Evolutionary conservation across 2,329 filamentous ascomycete species (phyloP), one percentile per base, ranked within the genome.

Genomic region (Cryphonectria nitschkei): DNA sequence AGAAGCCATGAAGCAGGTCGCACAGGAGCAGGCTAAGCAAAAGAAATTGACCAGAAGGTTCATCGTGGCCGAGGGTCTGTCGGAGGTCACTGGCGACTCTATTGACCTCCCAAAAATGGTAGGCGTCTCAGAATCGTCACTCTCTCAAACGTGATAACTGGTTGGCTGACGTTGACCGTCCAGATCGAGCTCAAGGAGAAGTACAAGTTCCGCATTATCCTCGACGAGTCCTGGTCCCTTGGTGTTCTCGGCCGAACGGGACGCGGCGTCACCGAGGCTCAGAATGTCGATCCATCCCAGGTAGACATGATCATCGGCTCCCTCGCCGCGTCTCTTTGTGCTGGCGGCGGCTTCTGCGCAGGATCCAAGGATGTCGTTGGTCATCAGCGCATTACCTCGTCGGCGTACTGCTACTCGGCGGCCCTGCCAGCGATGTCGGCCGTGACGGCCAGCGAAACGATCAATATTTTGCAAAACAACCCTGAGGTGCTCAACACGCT

Each of bases 281-380:
- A 98, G 79, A 97, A 98, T 76, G 95, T 99, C 26, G 96, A 98
- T 79, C 90, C 95, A 0, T 89, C 92, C 13, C 93, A 97, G 78
- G 91, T 99, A 65, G 96, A 99, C 83, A 98, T 99, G 94, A 95
- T 99, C 75, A 89, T 98, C 67, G 96, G 97, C 60, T 97, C 94
- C 50, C 89, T 99, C 62, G 91, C 95, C 16, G 95, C 96, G 2
- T 92, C 95, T 22, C 86, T 99, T 52, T 96, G 95, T 78, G 94
- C 93, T 13, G 95, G 95, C 69, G 96, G 97, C 75, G 96, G 96
- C 22, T 99, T 99, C 85, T 99, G 96, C 79, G 95, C 95, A 22
- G 95, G 95, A 26, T 91, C 92, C 54, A 91, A 91, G 74, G 96
- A 98, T 78, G 95, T 98, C 26, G 93, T 98, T 26, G 93, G 97